A percentile compares a stretch with the other conserved stretches of the same genome.
phyloP scores from a whole-genome alignment of 306 rosid genomes.

The Quercus glauca region DNA sequence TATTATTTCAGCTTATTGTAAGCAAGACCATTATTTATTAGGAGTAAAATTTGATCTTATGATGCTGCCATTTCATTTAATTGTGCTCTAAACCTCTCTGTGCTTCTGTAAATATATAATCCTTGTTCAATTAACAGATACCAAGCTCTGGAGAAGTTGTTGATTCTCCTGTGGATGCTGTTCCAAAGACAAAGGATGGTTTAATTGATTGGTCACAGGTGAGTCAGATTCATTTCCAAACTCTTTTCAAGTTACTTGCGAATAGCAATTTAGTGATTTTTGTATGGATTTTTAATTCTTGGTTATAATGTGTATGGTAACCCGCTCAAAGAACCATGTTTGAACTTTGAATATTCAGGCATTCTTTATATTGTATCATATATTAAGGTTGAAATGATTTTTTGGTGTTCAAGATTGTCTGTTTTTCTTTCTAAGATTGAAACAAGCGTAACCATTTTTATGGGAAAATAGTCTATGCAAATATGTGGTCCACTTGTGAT shows the following conservation, averaged over 20 bases:
- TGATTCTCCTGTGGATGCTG: constrained; percentile 62
- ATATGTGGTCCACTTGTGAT: background rate
- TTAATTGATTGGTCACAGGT: constrained; percentile 93
- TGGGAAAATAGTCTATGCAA: background rate
- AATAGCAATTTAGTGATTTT: background rate
- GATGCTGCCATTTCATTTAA: background rate
- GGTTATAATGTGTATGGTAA: background rate
- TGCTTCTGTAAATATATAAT: background rate
- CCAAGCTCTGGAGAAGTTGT: constrained; percentile 67
- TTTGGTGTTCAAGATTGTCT: background rate
- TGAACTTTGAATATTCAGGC: background rate
- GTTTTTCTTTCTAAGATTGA: background rate
- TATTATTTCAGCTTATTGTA: background rate
- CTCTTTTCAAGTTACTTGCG: constrained; percentile 16
- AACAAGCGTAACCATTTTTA: background rate
- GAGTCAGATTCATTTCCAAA: constrained; percentile 35
- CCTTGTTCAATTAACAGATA: constrained; percentile 50
- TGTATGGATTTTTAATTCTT: background rate
- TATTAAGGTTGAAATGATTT: background rate
- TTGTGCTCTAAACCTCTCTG: background rate
- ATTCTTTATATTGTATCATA: background rate
- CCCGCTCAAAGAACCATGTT: background rate
- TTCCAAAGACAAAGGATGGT: constrained; percentile 68
- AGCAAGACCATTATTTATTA: background rate
- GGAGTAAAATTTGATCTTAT: background rate